phyloP scores from a whole-genome alignment of 2,329 filamentous ascomycete species.

The Colletotrichum sp. region DNA sequence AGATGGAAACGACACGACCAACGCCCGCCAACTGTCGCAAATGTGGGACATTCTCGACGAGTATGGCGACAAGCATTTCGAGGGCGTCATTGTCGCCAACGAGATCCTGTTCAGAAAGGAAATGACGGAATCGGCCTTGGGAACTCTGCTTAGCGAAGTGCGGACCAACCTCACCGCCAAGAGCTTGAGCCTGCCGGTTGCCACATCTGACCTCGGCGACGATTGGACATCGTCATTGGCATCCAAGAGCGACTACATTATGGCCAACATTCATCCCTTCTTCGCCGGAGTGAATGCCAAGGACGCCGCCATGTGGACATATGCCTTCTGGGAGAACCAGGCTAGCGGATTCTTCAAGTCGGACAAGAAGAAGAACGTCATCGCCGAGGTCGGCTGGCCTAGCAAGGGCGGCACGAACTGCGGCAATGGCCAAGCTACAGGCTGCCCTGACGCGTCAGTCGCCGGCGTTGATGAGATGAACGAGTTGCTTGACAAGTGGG shows the following conservation, averaged over 20 bases:
- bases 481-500: conserved; percentile 82
- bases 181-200: conserved; percentile 73
- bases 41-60: conserved; percentile 84
- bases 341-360: conserved; percentile 69
- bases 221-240: conserved; percentile 80
- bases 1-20: conserved; percentile 82
- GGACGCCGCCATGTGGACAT: conserved; percentile 80
- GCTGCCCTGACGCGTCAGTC: conserved; percentile 71
- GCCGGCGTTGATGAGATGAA: conserved; percentile 85
- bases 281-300: conserved; percentile 79
- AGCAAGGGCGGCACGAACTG: conserved; percentile 73
- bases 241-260: conserved; percentile 79
- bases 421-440: conserved; percentile 24
- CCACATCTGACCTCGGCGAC: conserved; percentile 87
- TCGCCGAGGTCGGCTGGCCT: conserved; percentile 93
- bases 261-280: conserved; percentile 97
- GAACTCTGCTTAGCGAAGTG: conserved; percentile 69
- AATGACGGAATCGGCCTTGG: conserved; percentile 69
- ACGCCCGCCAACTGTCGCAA: conserved; percentile 78
- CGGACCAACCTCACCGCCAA: conserved; percentile 73
- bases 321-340: conserved; percentile 76
- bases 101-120: conserved; percentile 80
- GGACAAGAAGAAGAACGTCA: conserved; percentile 72
- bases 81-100: conserved; percentile 82
- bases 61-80: conserved; percentile 73